Percentiles rank a stretch among this genome's conserved stretches.
These are phyloP conservation scores for Botrytis pseudocinerea DNA, from an alignment of 2,329 filamentous ascomycete species.

Conservation along the genomic window DNA sequence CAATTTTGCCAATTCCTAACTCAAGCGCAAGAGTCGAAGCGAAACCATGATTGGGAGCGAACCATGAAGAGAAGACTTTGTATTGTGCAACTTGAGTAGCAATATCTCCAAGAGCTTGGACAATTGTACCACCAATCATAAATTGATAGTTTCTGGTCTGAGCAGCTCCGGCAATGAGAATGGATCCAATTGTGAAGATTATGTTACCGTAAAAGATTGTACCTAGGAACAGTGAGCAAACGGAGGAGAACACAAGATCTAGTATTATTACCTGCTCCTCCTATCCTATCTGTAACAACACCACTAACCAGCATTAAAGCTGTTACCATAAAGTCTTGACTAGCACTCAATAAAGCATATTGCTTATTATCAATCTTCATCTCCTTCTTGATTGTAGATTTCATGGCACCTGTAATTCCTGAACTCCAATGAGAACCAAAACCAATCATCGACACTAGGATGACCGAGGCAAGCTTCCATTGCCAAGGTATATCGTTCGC, in stretches of 20 bases:
- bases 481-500: constrained; percentile 29
- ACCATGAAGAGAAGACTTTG: constrained; percentile 66
- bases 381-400: constrained; percentile 61
- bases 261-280: constrained; percentile 51
- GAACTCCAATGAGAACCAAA: constrained; percentile 61
- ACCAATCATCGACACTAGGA: constrained; percentile 55
- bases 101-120: constrained; percentile 54
- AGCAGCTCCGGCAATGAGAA: constrained; percentile 59
- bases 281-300: constrained; percentile 57
- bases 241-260: neutral
- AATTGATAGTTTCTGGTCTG: constrained; percentile 57
- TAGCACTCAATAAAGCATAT: constrained; percentile 59
- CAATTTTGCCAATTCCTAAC: constrained; percentile 60
- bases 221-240: neutral
- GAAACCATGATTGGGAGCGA: constrained; percentile 61
- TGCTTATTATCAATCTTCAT: constrained; percentile 60
- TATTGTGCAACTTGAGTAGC: constrained; percentile 65
- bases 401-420: constrained; percentile 62
- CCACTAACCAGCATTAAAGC: constrained; percentile 56
- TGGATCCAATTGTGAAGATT: constrained; percentile 58
- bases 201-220: constrained; percentile 61
- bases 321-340: constrained; percentile 63
- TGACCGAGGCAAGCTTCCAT: constrained; percentile 47
- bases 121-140: constrained; percentile 58
- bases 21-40: constrained; percentile 62